Evolutionary conservation across 2,329 filamentous ascomycete species (phyloP), one percentile per base, ranked within the genome.

Genomic region (Cyphellophora attinorum): DNA sequence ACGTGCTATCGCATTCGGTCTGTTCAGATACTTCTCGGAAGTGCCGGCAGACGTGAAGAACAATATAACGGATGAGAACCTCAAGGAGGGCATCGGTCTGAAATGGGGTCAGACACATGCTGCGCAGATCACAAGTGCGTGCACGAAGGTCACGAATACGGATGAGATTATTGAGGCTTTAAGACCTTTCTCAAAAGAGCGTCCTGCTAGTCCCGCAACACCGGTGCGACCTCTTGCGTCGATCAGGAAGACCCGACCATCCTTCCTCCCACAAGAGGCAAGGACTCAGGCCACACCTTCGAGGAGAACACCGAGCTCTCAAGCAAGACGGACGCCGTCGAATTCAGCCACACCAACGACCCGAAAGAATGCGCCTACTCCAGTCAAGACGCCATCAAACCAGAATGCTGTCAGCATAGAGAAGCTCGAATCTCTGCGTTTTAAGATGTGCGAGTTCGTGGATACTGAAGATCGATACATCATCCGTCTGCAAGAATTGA

Each of bases 401-500:
- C 86, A 86, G 2, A 25, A 8, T 25, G 21, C 8, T 8, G 86
- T 89, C 2, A 95, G 88, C 5, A 85, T 84, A 51, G 82, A 88
- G 5, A 85, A 95, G 52, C 93, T 93, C 53, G 72, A 86, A 47
- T 81, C 82, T 34, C 64, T 95, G 46, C 77, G 88, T 27, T 81
- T 88, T 58, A 89, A 94, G 57, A 79, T 98, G 69, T 79, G 76
- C 39, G 91, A 98, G 57, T 64, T 96, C 40, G 75, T 95, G 19
- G 84, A 93, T 51, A 98, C 91, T 0, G 91, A 98, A 57, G 85
- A 91, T 54, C 80, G 85, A 56, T 98, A 96, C 58, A 85, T 98
- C 27, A 71, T 74, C 49, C 95, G 96, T 57, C 62, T 98, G 37
- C 76, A 83, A 42, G 83, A 91, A 46, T 62, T 98, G 40, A 81